Conservation (phyloP, 2,329 filamentous ascomycete genomes). For the Paecilomyces sp. region DNA sequence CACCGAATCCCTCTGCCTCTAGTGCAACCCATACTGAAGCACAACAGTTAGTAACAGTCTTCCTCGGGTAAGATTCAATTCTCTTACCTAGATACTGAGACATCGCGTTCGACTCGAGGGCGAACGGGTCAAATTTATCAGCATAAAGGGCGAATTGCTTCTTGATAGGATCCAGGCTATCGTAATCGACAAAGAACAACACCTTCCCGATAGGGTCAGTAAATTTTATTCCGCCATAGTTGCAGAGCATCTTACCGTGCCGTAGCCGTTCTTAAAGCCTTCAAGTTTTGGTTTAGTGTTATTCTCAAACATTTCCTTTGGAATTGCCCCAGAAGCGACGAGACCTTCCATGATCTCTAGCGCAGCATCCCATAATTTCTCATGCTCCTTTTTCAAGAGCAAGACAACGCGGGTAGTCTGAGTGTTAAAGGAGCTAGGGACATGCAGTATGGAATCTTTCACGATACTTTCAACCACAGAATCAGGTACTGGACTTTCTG, state of each 20-base stretch:
- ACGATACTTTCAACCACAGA: conserved; percentile 23
- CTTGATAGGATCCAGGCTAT: conserved; percentile 54
- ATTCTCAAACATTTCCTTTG: conserved; percentile 45
- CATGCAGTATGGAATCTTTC: conserved; percentile 52
- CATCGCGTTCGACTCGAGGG: conserved; percentile 69
- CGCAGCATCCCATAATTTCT: conserved; percentile 65
- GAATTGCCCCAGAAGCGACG: background rate
- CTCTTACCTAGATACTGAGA: conserved; percentile 52
- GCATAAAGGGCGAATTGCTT: conserved; percentile 63
- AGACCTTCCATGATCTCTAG: background rate
- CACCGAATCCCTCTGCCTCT: conserved; percentile 73
- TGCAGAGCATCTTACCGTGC: conserved; percentile 48
- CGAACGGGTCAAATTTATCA: conserved; percentile 73
- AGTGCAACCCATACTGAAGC: conserved; percentile 67
- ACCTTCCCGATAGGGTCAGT: background rate
- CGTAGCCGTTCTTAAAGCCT: conserved; percentile 64
- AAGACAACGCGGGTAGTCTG: conserved; percentile 73
- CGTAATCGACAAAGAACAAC: conserved; percentile 76
- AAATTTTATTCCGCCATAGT: background rate
- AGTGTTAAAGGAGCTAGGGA: conserved; percentile 78
- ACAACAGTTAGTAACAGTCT: background rate
- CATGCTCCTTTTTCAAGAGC: conserved; percentile 74
- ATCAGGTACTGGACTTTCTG: conserved; percentile 25
- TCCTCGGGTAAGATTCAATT: background rate
- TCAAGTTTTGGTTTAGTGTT: conserved; percentile 37